Conservation (phyloP, 2,329 filamentous ascomycete genomes). For the Scortechinia acanthostroma region DNA sequence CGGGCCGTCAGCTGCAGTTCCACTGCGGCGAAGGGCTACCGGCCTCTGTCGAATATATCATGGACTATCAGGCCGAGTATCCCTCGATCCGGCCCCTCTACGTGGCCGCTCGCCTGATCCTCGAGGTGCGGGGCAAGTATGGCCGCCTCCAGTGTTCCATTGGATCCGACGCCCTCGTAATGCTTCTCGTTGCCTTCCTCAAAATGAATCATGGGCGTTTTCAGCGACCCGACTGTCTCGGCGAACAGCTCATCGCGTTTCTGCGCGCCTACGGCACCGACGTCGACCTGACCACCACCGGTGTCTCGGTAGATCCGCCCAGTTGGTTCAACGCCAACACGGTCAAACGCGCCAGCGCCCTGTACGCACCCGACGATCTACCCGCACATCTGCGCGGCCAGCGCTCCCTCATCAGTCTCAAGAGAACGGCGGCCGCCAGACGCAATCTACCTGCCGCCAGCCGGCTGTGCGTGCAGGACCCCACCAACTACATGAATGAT, state of each 20-base stretch:
- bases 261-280: conserved; percentile 35
- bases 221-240: conserved; percentile 18
- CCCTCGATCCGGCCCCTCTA: conserved; percentile 39
- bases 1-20: conserved; percentile 42
- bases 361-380: neutral
- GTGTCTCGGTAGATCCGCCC: conserved; percentile 38
- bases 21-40: conserved; percentile 29
- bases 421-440: conserved; percentile 18
- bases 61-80: conserved; percentile 35
- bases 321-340: conserved; percentile 27
- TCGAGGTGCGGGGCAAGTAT: conserved; percentile 25
- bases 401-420: conserved; percentile 22
- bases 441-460: conserved; percentile 14
- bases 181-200: conserved; percentile 46
- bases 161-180: conserved; percentile 42
- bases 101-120: conserved; percentile 33
- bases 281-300: conserved; percentile 32
- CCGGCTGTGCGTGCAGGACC: conserved; percentile 48
- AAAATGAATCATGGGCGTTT: conserved; percentile 27
- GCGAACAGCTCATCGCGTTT: conserved; percentile 33
- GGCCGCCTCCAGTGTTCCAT: conserved; percentile 33
- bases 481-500: conserved; percentile 47
- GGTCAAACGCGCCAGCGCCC: conserved; percentile 4
- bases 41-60: conserved; percentile 29
- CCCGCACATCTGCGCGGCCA: conserved; percentile 14